These are phyloP conservation scores for Ceriops tagal DNA, from an alignment of 345 rosid genomes.

Conservation along the genomic window DNA sequence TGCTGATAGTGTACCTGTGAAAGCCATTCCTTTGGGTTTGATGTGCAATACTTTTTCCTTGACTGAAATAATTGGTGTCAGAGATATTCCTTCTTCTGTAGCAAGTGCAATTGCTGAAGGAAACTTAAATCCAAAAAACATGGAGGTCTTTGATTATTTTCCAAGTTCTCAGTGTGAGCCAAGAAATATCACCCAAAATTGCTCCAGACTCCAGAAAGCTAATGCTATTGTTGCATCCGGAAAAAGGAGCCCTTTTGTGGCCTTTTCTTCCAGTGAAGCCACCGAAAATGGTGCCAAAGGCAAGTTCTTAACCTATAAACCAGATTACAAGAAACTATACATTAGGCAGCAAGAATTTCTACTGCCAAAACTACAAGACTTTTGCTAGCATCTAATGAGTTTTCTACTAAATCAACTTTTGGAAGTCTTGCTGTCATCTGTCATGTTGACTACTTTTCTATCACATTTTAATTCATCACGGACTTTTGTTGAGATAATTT, in stretches of 20 bases:
- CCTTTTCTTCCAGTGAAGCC: constrained; percentile 26
- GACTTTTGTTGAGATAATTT: too few relatives aligned
- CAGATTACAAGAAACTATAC: too few relatives aligned
- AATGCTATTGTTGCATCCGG: constrained; percentile 18
- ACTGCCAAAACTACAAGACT: too few relatives aligned
- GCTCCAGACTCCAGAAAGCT: constrained; percentile 24
- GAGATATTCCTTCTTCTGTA: constrained; percentile 67
- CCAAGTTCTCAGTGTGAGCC: constrained; percentile 22
- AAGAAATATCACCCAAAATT: constrained; percentile 16
- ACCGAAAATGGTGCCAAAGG: constrained; percentile 27
- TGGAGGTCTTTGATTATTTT: constrained; percentile 60
- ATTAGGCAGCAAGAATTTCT: too few relatives aligned
- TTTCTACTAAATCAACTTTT: too few relatives aligned
- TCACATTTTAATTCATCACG: too few relatives aligned
- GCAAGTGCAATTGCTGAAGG: constrained; percentile 80
- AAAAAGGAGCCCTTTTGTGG: constrained; percentile 27
- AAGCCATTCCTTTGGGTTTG: background rate
- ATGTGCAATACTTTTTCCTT: constrained; percentile 21
- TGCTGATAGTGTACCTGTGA: background rate
- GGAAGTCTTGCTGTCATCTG: too few relatives aligned
- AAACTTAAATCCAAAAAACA: constrained; percentile 53
- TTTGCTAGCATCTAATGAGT: too few relatives aligned
- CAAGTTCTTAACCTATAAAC: constrained; percentile 15
- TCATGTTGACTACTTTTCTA: too few relatives aligned
- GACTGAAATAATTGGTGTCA: constrained; percentile 27